Conservation (phyloP, 83 land plant species). For the Picea abies region DNA sequence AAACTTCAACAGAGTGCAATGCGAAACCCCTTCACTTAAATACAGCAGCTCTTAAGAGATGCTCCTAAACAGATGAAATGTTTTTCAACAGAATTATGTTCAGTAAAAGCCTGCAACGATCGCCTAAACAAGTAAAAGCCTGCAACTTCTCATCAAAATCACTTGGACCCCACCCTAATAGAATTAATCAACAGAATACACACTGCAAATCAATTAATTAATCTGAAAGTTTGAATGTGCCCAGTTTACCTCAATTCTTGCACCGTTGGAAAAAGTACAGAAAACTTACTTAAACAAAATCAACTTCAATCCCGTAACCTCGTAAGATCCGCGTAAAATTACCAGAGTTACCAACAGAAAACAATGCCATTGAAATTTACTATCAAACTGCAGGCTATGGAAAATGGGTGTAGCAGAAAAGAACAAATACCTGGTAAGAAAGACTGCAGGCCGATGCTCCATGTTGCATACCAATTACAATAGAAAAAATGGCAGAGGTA, state of each 20-base stretch:
- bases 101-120: too few species aligned
- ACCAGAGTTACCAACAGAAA: not conserved
- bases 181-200: too few species aligned
- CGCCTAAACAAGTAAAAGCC: too few species aligned
- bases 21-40: not conserved
- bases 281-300: not conserved
- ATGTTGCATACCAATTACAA: constrained; percentile 52
- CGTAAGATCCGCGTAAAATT: not conserved
- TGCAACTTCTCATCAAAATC: too few species aligned
- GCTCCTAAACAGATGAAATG: too few species aligned
- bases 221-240: too few species aligned
- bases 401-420: not conserved
- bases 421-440: constrained; percentile 49
- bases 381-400: not conserved
- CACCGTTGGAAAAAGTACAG: too few species aligned
- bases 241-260: too few species aligned
- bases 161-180: too few species aligned
- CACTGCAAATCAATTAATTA: too few species aligned
- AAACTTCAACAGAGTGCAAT: not conserved
- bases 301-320: not conserved
- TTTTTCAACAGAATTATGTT: too few species aligned
- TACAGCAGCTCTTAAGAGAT: too few species aligned
- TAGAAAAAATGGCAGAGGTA: constrained; percentile 40
- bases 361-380: not conserved
- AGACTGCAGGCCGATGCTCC: constrained; percentile 38